These are phyloP conservation scores for Ophiostoma australiae DNA, from an alignment of 2,329 filamentous ascomycete species.

Conservation along the genomic window DNA sequence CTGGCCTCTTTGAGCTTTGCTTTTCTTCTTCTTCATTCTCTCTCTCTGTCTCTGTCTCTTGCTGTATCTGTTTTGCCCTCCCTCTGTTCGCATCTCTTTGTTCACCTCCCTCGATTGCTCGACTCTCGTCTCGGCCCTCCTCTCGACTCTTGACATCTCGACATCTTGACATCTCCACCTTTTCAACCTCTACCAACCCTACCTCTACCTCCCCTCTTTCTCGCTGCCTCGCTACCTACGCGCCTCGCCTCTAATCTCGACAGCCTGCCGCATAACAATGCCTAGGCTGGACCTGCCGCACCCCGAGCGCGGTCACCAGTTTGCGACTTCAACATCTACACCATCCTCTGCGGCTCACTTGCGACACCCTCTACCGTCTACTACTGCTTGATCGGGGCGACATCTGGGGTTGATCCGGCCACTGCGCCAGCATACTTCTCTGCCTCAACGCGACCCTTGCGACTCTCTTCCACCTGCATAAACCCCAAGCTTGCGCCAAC, in stretches of 20 bases:
- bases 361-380: not conserved
- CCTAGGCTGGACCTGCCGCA: constrained; percentile 22
- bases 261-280: constrained; percentile 22
- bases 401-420: constrained; percentile 4
- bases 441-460: constrained; percentile 11
- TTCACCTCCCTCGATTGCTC: not conserved
- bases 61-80: not conserved
- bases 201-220: not conserved
- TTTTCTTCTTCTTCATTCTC: not conserved
- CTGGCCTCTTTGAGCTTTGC: not conserved
- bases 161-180: not conserved
- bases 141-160: not conserved
- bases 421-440: not conserved
- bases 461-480: too few species aligned
- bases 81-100: too few species aligned
- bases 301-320: constrained; percentile 22
- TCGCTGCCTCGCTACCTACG: not conserved
- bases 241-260: not conserved
- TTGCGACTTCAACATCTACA: constrained; percentile 16
- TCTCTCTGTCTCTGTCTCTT: not conserved
- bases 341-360: not conserved
- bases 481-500: not conserved
- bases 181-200: not conserved
- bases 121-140: not conserved
- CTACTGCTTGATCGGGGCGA: not conserved